Conservation (phyloP, 768 basidiomycete species). For the Phylloporus sp. region DNA sequence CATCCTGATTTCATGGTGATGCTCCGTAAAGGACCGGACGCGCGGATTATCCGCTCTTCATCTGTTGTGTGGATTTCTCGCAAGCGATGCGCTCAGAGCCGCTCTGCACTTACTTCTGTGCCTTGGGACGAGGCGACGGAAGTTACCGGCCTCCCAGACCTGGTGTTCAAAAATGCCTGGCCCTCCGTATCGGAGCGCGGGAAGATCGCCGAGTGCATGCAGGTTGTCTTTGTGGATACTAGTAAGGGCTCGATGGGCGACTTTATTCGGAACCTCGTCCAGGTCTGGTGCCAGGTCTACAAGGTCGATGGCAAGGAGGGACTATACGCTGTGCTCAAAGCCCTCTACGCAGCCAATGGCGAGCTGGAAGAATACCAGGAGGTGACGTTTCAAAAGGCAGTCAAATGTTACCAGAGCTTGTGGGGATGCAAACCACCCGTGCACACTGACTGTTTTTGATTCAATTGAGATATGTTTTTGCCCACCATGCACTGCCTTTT, state of each 20-base stretch:
- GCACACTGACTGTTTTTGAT: conserved; percentile 1
- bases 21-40: conserved; percentile 28
- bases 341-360: conserved; percentile 20
- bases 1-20: conserved; percentile 31
- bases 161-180: conserved; percentile 23
- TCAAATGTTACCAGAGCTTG: conserved; percentile 19
- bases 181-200: conserved; percentile 14
- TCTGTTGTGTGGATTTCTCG: conserved; percentile 28
- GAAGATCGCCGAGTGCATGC: conserved; percentile 27
- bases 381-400: conserved; percentile 8
- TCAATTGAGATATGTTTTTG: background rate
- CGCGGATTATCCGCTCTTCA: conserved; percentile 24
- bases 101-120: conserved; percentile 20
- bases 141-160: conserved; percentile 16
- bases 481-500: too few species aligned
- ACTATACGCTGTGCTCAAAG: conserved; percentile 19
- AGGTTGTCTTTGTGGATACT: conserved; percentile 28
- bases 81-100: conserved; percentile 24
- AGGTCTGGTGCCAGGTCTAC: conserved; percentile 29
- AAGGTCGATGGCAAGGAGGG: conserved; percentile 16
- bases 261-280: conserved; percentile 26
- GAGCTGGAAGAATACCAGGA: conserved; percentile 23
- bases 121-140: conserved; percentile 24
- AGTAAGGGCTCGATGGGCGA: conserved; percentile 27
- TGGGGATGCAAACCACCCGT: conserved; percentile 23